Evolutionary conservation across 2,329 filamentous ascomycete species (phyloP).

Genomic region (Pseudogymnoascus destructans): DNA sequence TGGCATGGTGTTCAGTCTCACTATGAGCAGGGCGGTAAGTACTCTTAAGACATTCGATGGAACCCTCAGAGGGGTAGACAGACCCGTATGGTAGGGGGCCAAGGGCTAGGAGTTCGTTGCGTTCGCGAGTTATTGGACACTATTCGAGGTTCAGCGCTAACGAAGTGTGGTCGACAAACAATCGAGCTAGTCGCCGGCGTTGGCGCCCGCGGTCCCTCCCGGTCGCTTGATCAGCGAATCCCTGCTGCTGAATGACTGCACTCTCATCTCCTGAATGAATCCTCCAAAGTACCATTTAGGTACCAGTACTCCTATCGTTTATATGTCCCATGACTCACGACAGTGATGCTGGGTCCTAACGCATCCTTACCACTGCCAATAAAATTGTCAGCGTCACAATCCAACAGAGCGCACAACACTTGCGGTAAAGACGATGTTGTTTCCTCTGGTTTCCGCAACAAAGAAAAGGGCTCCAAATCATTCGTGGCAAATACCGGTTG

Average conservation of each 20-base stretch:
- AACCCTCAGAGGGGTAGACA: too few relatives aligned
- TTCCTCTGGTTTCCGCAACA: neutral
- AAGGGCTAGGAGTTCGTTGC: neutral
- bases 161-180: neutral
- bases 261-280: neutral
- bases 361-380: neutral
- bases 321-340: neutral
- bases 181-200: neutral
- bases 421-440: neutral
- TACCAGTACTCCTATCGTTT: neutral
- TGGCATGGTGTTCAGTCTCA: too few relatives aligned
- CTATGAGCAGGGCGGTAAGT: too few relatives aligned
- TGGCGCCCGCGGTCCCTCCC: constrained; percentile 1
- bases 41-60: too few relatives aligned
- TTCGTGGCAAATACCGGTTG: too few relatives aligned
- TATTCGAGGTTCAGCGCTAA: constrained; percentile 2
- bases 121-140: neutral
- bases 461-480: too few relatives aligned
- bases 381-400: neutral
- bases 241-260: neutral
- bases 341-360: neutral
- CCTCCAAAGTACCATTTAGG: neutral
- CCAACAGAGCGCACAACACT: neutral
- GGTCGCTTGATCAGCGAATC: constrained; percentile 3
- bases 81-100: too few relatives aligned